Evolutionary conservation across 2,329 filamentous ascomycete species (phyloP), one percentile per base, ranked within the genome.

Genomic region (Phyllosticta paracitricarpa): DNA sequence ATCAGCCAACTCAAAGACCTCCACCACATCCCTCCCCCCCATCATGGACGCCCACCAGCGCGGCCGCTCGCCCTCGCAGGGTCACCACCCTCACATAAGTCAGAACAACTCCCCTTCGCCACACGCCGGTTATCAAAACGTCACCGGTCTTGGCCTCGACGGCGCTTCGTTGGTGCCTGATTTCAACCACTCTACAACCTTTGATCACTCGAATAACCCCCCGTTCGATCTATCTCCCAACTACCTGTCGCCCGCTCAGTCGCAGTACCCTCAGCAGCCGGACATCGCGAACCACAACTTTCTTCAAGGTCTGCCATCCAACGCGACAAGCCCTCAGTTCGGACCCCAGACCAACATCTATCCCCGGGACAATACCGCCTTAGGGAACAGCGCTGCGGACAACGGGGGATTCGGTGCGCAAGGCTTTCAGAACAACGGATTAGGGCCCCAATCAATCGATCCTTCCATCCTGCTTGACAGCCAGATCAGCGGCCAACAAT

Each of bases 101-200:
- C 84, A 84, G 73, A 82, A 78, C 66, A 84, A 84, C 73, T 87
- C 85, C 68, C 83, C 84, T 68, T 84, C 84, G 71, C 82, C 82
- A 72, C 81, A 73, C 69, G 73, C 75, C 74, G 78, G 78, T 68
- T 82, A 81, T 69, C 78, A 80, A 71, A 76, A 79, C 71, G 78
- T 79, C 58, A 81, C 68, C 78, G 86, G 84, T 83, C 70, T 79
- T 87, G 69, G 81, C 76, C 65, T 76, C 86, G 67, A 61, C 28
- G 81, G 86, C 71, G 77, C 80, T 68, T 75, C 71, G 58, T 66
- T 69, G 54, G 67, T 67, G 59, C 64, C 64, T 25, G 61, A 64
- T 56, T 64, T 68, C 67, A 65, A 67, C 61, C 33, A 40, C 10
- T 4, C 33, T 65, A 67, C 66, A 62, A 66, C 59, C 59, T 55